phyloP scores from a whole-genome alignment of 305 asterid genomes.

The Coffea humblotiana region DNA sequence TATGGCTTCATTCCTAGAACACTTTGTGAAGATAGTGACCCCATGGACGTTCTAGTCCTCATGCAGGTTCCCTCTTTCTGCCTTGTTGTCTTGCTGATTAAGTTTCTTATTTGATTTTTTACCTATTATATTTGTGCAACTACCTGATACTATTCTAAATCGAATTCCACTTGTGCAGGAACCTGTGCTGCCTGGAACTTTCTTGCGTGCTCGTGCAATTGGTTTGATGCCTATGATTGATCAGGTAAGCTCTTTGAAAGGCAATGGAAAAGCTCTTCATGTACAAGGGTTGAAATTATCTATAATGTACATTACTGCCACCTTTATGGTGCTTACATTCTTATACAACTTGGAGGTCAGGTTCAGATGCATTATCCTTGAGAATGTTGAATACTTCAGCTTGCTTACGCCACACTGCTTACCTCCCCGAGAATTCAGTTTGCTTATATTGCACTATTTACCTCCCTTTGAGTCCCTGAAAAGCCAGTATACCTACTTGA shows the following conservation, averaged over 20 bases:
- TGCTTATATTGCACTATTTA: neutral
- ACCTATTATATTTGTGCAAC: neutral
- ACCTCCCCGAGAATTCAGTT: too few species aligned
- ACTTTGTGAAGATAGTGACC: conserved; percentile 86
- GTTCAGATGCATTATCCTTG: neutral
- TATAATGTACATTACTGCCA: neutral
- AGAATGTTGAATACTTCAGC: neutral
- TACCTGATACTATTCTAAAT: neutral
- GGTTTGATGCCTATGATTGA: conserved; percentile 99
- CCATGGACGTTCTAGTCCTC: conserved; percentile 82
- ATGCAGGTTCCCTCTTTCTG: conserved; percentile 65
- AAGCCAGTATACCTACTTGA: neutral
- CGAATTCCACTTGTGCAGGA: conserved; percentile 42
- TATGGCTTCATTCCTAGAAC: conserved; percentile 94
- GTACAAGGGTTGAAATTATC: neutral
- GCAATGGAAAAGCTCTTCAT: neutral
- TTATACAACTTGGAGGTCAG: neutral
- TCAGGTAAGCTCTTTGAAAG: conserved; percentile 50
- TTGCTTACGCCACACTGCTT: neutral
- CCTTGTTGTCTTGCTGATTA: neutral
- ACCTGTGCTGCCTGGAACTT: conserved; percentile 84
- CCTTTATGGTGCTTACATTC: too few species aligned
- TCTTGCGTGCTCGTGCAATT: conserved; percentile 91
- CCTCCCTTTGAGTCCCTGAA: neutral
- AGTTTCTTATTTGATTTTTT: neutral